Conservation (phyloP, 2,329 filamentous ascomycete genomes). For the Pseudocercospora cruenta region DNA sequence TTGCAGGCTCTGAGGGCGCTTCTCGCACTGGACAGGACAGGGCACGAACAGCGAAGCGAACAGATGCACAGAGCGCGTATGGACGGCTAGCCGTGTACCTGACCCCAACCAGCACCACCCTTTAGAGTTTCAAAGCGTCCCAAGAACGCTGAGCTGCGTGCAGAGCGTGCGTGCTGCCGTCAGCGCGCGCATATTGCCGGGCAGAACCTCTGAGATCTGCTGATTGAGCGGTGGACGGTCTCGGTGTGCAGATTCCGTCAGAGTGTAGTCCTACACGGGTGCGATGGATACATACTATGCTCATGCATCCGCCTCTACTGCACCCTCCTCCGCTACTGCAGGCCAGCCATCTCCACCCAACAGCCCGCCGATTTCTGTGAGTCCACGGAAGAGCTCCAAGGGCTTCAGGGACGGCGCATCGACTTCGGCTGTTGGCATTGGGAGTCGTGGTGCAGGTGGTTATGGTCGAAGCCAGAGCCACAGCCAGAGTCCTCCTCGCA, state of each 20-base stretch:
- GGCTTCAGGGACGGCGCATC: conserved; percentile 3
- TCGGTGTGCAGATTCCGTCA: not conserved
- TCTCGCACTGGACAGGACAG: not conserved
- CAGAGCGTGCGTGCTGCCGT: not conserved
- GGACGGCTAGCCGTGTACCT: not conserved
- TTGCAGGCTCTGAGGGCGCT: not conserved
- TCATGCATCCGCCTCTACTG: conserved; percentile 7
- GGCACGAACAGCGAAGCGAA: not conserved
- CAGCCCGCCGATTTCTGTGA: conserved; percentile 8
- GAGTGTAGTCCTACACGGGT: not conserved
- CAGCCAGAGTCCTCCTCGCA: conserved; percentile 18
- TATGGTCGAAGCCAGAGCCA: conserved; percentile 9
- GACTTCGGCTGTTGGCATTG: not conserved
- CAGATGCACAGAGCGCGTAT: not conserved
- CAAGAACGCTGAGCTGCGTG: conserved; percentile 2
- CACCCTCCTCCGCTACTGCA: conserved; percentile 2
- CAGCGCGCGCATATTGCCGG: not conserved
- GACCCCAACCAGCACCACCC: not conserved
- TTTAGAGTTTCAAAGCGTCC: conserved; percentile 3
- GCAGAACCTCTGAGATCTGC: conserved; percentile 5
- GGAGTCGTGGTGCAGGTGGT: not conserved
- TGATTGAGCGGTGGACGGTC: conserved; percentile 1
- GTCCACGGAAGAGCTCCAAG: conserved; percentile 3
- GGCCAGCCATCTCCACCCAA: conserved; percentile 7
- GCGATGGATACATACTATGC: conserved; percentile 7